Conservation (phyloP, 192 early-diverging fungal genomes). For the Entomortierella chlamydospora region DNA sequence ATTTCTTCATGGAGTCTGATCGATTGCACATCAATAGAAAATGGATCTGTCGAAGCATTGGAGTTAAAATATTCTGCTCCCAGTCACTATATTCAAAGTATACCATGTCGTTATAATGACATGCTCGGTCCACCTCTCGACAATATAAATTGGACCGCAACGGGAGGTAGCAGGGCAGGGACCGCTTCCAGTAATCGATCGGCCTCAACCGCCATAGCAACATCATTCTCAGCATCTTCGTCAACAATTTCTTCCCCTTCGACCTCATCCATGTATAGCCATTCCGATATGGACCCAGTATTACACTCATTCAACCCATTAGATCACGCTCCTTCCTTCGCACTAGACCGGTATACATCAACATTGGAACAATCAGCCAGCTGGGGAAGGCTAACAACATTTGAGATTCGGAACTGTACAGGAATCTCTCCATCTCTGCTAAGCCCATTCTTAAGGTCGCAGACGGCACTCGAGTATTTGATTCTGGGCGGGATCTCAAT, state of each 20-base stretch:
- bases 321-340: slow-evolving; percentile 3
- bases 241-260: slow-evolving; percentile 36
- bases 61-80: slow-evolving; percentile 2
- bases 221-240: slow-evolving; percentile 4
- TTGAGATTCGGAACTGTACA: slow-evolving; percentile 33
- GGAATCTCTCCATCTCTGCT: slow-evolving; percentile 14
- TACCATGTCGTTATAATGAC: background rate
- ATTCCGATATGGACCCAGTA: slow-evolving; percentile 8
- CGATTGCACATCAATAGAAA: slow-evolving; percentile 16
- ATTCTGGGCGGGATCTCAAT: slow-evolving; percentile 28
- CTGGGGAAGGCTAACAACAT: slow-evolving; percentile 7
- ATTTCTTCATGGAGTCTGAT: slow-evolving; percentile 26
- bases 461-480: slow-evolving; percentile 20
- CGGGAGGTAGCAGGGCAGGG: background rate
- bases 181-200: background rate
- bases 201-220: background rate
- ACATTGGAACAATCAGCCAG: background rate
- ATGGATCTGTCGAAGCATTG: slow-evolving; percentile 6
- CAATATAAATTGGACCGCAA: background rate
- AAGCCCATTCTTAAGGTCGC: slow-evolving; percentile 16
- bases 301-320: background rate
- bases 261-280: slow-evolving; percentile 23
- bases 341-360: slow-evolving; percentile 18
- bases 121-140: background rate
- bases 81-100: background rate